Base-by-base conservation (phyloP, 2,329 filamentous ascomycete genomes). In the Fragosphaeria purpurea region DNA sequence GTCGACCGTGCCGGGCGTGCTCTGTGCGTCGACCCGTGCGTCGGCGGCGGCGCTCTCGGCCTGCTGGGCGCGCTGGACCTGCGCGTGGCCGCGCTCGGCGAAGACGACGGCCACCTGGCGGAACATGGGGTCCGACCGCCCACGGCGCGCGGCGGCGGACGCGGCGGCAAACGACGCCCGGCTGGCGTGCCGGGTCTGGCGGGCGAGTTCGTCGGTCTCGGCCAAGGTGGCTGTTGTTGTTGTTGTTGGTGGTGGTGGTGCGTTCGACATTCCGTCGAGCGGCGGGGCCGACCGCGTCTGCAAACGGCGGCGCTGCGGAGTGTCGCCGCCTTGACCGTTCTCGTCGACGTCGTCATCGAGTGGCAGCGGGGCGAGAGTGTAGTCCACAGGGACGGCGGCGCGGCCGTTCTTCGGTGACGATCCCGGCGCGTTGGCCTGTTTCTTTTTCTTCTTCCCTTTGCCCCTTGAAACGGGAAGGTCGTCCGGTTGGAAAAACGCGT, bases 61-160 rank as follows among this genome's bases (percentile, higher is more conserved):
- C 13, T 70, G 69, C 54, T 77, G 76, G 2, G 82, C 77, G 42
- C 71, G 70, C 10, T 72, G 74, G 5, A 77, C 71, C 52, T 82
- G 76, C 44, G 87, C 81, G 30, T 83, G 80, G 1, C 80, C 85
- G 9, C 85, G 71, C 47, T 86, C 78, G 1, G 81, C 75, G 63
- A 95, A 95, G 62, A 87, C 86, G 0, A 76, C 80, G 7, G 87
- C 87, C 1, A 80, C 90, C 51, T 83, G 85, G 30, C 82, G 79
- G 70, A 86, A 89, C 4, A 91, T 69, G 0, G 75, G 83, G 54
- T 88, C 80, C 0, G 87, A 89, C 57, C 77, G 82, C 30, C 76
- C 74, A 12, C 69, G 69, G 37, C 68, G 69, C 51, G 63, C 67
- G 30, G 74, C 66, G 5, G 68, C 63, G 1, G 67, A 59, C 0